A percentile compares a stretch with the other conserved stretches of the same genome.
Evolutionary conservation across 768 basidiomycete species (phyloP).

Genomic region (Polyporus arcularius): DNA sequence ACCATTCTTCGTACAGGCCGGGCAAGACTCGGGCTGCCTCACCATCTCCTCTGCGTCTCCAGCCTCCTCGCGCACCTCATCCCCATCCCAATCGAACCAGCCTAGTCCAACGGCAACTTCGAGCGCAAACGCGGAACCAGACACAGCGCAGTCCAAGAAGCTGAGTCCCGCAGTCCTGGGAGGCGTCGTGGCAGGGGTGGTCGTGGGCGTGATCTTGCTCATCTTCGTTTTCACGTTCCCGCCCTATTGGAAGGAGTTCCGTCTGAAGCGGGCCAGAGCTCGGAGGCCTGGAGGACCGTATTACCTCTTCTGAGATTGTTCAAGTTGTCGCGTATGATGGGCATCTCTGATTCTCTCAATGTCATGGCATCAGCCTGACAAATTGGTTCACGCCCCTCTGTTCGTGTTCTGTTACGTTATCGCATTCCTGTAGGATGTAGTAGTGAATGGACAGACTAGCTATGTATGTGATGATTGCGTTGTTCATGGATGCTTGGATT

Average conservation of each 20-base stretch:
- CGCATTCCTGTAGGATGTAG: too few species aligned
- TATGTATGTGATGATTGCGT: neutral
- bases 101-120: neutral
- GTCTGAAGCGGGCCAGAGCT: conserved; percentile 14
- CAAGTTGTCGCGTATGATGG: neutral
- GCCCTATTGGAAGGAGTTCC: conserved; percentile 21
- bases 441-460: too few species aligned
- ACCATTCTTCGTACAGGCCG: conserved; percentile 32
- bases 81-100: neutral
- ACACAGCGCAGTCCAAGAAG: neutral
- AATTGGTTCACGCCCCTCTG: too few species aligned
- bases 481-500: neutral
- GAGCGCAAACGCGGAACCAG: neutral
- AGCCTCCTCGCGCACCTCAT: neutral
- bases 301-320: conserved; percentile 17
- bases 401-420: too few species aligned
- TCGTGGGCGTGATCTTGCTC: conserved; percentile 25
- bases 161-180: conserved; percentile 23
- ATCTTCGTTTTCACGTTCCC: conserved; percentile 29
- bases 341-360: neutral
- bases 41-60: conserved; percentile 2
- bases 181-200: conserved; percentile 29
- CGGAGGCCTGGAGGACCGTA: conserved; percentile 23
- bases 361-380: too few species aligned
- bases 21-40: conserved; percentile 22